A percentile compares a stretch with the other conserved stretches of the same genome.
Conservation (phyloP, 2,329 filamentous ascomycete genomes). For the Fusarium chaquense region DNA sequence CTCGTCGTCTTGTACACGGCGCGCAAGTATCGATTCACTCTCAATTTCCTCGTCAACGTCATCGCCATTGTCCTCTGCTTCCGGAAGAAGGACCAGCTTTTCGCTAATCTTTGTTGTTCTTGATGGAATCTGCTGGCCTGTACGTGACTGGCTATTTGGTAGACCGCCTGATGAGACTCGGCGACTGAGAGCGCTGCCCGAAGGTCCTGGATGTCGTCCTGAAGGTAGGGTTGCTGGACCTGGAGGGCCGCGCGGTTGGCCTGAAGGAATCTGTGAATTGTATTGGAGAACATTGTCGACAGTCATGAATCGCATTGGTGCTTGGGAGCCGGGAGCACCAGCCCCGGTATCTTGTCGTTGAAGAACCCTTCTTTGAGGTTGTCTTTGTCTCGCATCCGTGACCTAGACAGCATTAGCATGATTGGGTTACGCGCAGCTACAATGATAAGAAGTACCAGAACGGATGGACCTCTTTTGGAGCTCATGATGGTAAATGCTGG, state of each 20-base stretch:
- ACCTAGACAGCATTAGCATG: slow-evolving; percentile 49
- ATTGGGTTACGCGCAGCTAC: slow-evolving; percentile 20
- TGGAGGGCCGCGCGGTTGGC: slow-evolving; percentile 83
- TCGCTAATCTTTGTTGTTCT: slow-evolving; percentile 95
- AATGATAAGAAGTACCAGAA: slow-evolving; percentile 62
- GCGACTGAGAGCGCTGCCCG: slow-evolving; percentile 38
- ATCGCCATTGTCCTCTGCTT: slow-evolving; percentile 73
- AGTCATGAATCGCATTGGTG: slow-evolving; percentile 79
- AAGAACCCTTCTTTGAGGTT: slow-evolving; percentile 49
- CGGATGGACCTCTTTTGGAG: slow-evolving; percentile 67
- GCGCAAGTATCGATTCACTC: slow-evolving; percentile 55
- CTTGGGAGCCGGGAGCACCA: slow-evolving; percentile 47
- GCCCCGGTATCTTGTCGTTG: slow-evolving; percentile 52
- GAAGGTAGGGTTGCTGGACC: slow-evolving; percentile 56
- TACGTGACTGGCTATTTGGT: slow-evolving; percentile 57
- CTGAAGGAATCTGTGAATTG: slow-evolving; percentile 93
- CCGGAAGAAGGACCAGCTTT: slow-evolving; percentile 94
- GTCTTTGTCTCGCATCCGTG: slow-evolving; percentile 55
- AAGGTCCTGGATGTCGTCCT: slow-evolving; percentile 36
- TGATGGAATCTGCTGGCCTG: slow-evolving; percentile 76
- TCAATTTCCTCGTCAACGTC: slow-evolving; percentile 69
- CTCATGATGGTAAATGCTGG: slow-evolving; percentile 51
- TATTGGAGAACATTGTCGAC: slow-evolving; percentile 97
- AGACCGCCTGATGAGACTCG: slow-evolving; percentile 54
- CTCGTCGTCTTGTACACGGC: slow-evolving; percentile 66